Evolutionary conservation across 805 yeast genomes (phyloP), one percentile per base, ranked within the genome.

Genomic region (Zygosaccharomyces bailii): DNA sequence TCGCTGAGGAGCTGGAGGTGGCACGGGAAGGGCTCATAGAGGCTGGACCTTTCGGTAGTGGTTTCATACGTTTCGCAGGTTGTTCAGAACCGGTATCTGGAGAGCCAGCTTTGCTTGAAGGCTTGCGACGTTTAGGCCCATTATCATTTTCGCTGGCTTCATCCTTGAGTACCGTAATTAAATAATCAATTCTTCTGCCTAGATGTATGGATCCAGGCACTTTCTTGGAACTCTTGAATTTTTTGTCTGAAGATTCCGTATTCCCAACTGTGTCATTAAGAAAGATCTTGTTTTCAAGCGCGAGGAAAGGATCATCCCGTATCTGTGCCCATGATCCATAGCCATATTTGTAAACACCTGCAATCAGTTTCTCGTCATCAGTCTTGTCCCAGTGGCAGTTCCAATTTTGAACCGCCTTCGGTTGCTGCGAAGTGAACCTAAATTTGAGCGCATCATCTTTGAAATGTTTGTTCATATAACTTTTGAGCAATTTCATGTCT

Each of bases 301-400:
- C 90, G 46, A 93, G 73, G 42, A 87, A 75, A 1, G 99, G 98
- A 67, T 93, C 99, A 67, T 93, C 99, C 60, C 99, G 75, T 36
- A 93, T 90, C 59, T 86, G 90, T 2, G 76, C 63, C 99, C 99
- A 93, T 1, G 96, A 82, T 13, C 98, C 98, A 64, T 88, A 90
- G 0, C 99, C 99, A 66, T 90, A 90, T 66, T 87, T 89, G 59
- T 78, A 76, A 17, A 91, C 85, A 51, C 99, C 99, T 27, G 86
- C 78, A 49, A 93, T 65, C 43, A 93, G 72, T 80, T 81, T 85
- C 41, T 89, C 85, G 63, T 93, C 99, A 60, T 93, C 96, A 24
- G 73, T 78, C 10, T 74, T 72, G 2, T 73, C 72, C 99, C 99
- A 93, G 21, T 79, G 80, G 56, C 96, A 86, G 42, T 78, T 77